A percentile compares a stretch with the other conserved stretches of the same genome.
phyloP scores from a whole-genome alignment of 768 basidiomycete genomes.

The Dentipellis fragilis region DNA sequence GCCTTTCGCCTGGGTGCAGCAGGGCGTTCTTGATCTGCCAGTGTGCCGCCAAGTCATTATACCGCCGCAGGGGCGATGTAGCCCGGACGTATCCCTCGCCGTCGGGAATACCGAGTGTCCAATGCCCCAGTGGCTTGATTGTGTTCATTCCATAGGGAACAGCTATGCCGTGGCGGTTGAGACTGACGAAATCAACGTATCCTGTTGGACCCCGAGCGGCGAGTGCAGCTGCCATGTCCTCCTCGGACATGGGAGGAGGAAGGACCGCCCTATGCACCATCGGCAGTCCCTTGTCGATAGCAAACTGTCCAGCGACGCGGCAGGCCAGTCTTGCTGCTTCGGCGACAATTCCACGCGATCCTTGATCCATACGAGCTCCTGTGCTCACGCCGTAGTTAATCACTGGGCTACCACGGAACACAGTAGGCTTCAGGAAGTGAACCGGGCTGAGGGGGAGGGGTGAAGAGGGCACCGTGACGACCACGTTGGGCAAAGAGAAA shows the following conservation, averaged over 20 bases:
- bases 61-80: constrained; percentile 86
- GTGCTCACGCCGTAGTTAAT: constrained; percentile 34
- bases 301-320: constrained; percentile 66
- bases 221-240: constrained; percentile 34
- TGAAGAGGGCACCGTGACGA: constrained; percentile 19
- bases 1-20: constrained; percentile 22
- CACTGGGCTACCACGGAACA: constrained; percentile 40
- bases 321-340: constrained; percentile 81
- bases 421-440: constrained; percentile 5
- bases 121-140: constrained; percentile 53
- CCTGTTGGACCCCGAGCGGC: constrained; percentile 36
- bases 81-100: constrained; percentile 75
- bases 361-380: constrained; percentile 19
- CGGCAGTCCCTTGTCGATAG: constrained; percentile 46
- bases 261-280: constrained; percentile 46
- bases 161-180: constrained; percentile 24
- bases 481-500: neutral
- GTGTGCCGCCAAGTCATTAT: constrained; percentile 69
- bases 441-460: constrained; percentile 9
- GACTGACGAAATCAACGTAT: constrained; percentile 29
- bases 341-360: constrained; percentile 50
- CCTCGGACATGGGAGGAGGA: constrained; percentile 22
- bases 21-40: constrained; percentile 90
- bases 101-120: constrained; percentile 53
- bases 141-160: constrained; percentile 32